Evolutionary conservation across 441 rosid genomes (phyloP).

Genomic region (Pelargonium myrrhifolium): DNA sequence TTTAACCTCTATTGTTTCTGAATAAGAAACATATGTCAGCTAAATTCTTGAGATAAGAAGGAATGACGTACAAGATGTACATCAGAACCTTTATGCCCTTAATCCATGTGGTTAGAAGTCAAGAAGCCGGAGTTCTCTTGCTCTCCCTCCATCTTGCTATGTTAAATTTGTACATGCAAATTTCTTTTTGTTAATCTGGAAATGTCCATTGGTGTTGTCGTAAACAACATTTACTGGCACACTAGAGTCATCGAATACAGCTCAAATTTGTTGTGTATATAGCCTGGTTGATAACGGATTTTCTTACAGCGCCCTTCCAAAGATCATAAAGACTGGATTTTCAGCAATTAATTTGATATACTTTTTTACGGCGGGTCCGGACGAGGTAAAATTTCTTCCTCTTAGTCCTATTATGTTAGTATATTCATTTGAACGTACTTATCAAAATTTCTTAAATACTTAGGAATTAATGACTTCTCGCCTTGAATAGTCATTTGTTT

Average conservation of each 20-base stretch:
- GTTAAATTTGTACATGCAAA: background rate
- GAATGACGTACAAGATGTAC: background rate
- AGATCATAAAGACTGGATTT: conserved; percentile 96
- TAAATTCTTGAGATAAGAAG: background rate
- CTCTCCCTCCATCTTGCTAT: too few species aligned
- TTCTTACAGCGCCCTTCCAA: conserved; percentile 75
- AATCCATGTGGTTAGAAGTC: background rate
- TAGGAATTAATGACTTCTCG: conserved; percentile 1
- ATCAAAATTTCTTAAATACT: background rate
- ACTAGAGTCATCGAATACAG: background rate
- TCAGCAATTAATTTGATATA: conserved; percentile 92
- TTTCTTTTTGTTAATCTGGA: background rate
- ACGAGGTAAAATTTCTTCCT: conserved; percentile 53
- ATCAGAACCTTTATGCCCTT: background rate
- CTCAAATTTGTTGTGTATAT: background rate
- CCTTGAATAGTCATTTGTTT: too few species aligned
- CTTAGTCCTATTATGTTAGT: conserved; percentile 1
- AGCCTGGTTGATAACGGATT: conserved; percentile 14
- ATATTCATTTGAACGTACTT: background rate
- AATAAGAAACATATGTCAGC: conserved; percentile 11
- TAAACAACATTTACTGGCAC: background rate
- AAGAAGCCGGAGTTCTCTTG: too few species aligned
- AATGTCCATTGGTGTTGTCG: background rate
- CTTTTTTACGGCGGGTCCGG: conserved; percentile 96
- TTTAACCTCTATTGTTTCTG: conserved; percentile 10